Base-by-base conservation (phyloP, 2,329 filamentous ascomycete genomes). In the Pseudopyrenochaeta lycopersici region DNA sequence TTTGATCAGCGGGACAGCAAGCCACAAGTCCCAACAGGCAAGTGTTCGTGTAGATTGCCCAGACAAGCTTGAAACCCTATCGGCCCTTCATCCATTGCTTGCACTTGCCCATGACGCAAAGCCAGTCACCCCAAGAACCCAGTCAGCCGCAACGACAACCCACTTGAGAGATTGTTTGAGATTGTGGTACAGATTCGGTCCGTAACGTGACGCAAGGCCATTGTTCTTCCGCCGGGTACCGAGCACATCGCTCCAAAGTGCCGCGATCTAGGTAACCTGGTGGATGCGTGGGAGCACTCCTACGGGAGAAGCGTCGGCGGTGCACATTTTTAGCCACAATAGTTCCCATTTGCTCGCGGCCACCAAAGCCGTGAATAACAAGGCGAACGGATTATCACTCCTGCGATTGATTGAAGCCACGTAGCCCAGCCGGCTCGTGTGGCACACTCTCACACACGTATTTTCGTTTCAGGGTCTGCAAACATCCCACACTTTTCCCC, bases 391-490 rank as follows among this genome's bases (percentile, higher is more conserved):
- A 5, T 27, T 27, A 5, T 27, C 23, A 27, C 23, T 27, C 23
- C 9, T 27, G 23, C 23, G 9, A 27, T 27, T 27, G 23, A 27
- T 27, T 27, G 44, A 48, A 59, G 56, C 56, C 56, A 59, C 56
- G 53, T 59, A 59, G 55, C 50, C 9, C 23, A 9, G 23, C 23
- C 4, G 23, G 23, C 23, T 27, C 23, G 23, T 27, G 23, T 27
- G 23, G 23, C 23, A 27, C 23, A 27, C 9, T 27, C 23, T 27
- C 23, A 27, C 23, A 27, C 23, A 27, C 23, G 23, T 4, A 27
- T 27, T 27, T 27, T 27, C 23, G 23, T 27, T 27, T 27, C 23
- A 27, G 23, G 23, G 23, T 27, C 23, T 27, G 23, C 23, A 27
- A 27, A 27, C 23, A 27, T 27, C 23, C 23, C 23, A 27, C 23